Percentiles rank a stretch among this genome's conserved stretches.
These are phyloP conservation scores for Dactylonectria estremocensis DNA, from an alignment of 2,329 filamentous ascomycete species.

Conservation along the genomic window DNA sequence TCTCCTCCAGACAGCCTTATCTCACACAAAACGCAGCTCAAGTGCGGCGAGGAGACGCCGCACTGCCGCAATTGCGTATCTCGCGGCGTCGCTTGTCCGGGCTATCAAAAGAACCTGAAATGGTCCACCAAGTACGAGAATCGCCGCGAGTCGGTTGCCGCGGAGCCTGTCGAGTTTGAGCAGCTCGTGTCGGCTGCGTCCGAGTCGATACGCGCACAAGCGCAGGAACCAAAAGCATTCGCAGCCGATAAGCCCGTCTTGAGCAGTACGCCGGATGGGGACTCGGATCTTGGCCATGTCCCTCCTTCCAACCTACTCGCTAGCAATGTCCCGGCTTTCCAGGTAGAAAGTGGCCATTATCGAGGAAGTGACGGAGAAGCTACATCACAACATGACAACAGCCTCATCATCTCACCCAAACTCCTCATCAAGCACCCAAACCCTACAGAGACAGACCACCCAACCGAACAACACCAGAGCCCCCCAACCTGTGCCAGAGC, in stretches of 20 bases:
- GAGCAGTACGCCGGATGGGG: neutral
- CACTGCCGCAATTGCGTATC: conserved; percentile 41
- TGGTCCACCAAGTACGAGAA: conserved; percentile 45
- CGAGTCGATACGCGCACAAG: conserved; percentile 6
- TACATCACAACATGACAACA: neutral
- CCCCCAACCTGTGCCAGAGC: conserved; percentile 26
- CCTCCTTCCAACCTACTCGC: neutral
- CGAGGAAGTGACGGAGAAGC: neutral
- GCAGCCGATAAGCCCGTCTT: no score
- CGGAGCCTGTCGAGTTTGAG: conserved; percentile 28
- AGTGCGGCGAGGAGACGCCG: conserved; percentile 47
- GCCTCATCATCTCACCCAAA: neutral
- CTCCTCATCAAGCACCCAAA: neutral
- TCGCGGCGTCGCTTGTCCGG: conserved; percentile 42
- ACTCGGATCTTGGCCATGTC: neutral
- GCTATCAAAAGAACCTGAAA: conserved; percentile 40
- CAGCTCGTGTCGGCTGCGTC: conserved; percentile 22
- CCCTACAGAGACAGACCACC: no score
- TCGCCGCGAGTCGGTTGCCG: neutral
- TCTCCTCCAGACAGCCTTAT: neutral
- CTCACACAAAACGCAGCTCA: conserved; percentile 34
- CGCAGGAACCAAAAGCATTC: neutral
- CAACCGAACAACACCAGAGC: neutral
- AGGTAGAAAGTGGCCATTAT: neutral
- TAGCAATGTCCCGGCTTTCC: neutral